These are phyloP conservation scores for Puya raimondii DNA, from an alignment of 176 grass and related monocot genomes.

Conservation along the genomic window DNA sequence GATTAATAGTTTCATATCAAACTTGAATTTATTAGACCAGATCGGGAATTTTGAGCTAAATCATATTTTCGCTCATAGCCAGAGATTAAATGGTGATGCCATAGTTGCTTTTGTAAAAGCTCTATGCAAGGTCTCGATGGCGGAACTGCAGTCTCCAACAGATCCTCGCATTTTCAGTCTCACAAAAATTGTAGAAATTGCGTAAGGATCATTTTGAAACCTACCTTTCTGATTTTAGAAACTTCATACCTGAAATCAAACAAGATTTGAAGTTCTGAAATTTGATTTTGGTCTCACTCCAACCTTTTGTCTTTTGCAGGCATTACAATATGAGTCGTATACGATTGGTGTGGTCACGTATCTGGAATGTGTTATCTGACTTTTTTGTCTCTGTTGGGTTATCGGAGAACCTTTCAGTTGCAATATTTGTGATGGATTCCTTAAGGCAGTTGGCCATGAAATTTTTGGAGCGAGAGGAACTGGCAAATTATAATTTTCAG, in stretches of 20 bases:
- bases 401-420: slow-evolving; percentile 84
- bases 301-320: slow-evolving; percentile 45
- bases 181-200: slow-evolving; percentile 96
- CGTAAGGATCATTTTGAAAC: slow-evolving; percentile 50
- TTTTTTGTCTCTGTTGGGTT: slow-evolving; percentile 97
- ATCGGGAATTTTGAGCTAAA: slow-evolving; percentile 96
- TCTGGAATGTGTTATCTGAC: slow-evolving; percentile 86
- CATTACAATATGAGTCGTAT: slow-evolving; percentile 95
- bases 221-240: slow-evolving; percentile 7
- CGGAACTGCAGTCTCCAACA: slow-evolving; percentile 76
- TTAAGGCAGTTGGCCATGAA: slow-evolving; percentile 93
- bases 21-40: slow-evolving; percentile 90
- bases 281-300: slow-evolving; percentile 18
- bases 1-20: slow-evolving; percentile 86
- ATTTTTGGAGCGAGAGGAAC: slow-evolving; percentile 90
- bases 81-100: slow-evolving; percentile 92
- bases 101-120: slow-evolving; percentile 98
- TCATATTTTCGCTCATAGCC: slow-evolving; percentile 95
- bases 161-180: slow-evolving; percentile 98
- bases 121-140: slow-evolving; percentile 95
- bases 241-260: slow-evolving; percentile 6
- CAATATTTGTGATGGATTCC: slow-evolving; percentile 99
- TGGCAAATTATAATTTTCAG: slow-evolving; percentile 96
- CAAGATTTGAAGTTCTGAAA: slow-evolving; percentile 2
- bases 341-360: slow-evolving; percentile 89